phyloP scores from a whole-genome alignment of 768 basidiomycete species.

The Leccinum subgranulosum region DNA sequence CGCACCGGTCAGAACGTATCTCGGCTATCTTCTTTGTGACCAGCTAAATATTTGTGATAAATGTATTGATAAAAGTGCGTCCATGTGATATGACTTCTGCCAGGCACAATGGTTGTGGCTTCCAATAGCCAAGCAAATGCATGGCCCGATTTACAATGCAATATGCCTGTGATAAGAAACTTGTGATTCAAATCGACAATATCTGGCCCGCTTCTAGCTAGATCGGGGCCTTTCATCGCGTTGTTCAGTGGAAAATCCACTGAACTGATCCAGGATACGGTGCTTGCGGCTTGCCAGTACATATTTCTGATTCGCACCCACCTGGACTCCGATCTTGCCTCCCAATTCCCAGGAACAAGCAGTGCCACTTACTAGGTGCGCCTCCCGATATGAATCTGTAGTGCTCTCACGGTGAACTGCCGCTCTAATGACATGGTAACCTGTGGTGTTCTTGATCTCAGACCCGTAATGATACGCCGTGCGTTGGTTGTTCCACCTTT shows the following conservation, averaged over 20 bases:
- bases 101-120: neutral
- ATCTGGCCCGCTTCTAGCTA: neutral
- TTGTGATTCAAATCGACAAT: neutral
- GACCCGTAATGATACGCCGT: neutral
- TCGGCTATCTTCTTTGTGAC: neutral
- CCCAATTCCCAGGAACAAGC: neutral
- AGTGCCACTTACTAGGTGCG: neutral
- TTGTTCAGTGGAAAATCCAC: neutral
- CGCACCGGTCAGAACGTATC: neutral
- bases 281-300: neutral
- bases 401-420: neutral
- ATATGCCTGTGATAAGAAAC: neutral
- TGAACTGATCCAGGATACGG: neutral
- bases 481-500: neutral
- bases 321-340: neutral
- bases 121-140: neutral
- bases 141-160: neutral
- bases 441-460: neutral
- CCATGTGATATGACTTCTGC: neutral
- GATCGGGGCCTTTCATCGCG: neutral
- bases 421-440: neutral
- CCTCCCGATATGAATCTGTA: neutral
- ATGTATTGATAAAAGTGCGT: neutral
- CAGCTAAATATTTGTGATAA: neutral
- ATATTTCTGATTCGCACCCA: neutral